A percentile compares a stretch with the other conserved stretches of the same genome.
These are phyloP conservation scores for Byssoonygena ceratinophila DNA, from an alignment of 2,329 filamentous ascomycete genomes.

Conservation along the genomic window DNA sequence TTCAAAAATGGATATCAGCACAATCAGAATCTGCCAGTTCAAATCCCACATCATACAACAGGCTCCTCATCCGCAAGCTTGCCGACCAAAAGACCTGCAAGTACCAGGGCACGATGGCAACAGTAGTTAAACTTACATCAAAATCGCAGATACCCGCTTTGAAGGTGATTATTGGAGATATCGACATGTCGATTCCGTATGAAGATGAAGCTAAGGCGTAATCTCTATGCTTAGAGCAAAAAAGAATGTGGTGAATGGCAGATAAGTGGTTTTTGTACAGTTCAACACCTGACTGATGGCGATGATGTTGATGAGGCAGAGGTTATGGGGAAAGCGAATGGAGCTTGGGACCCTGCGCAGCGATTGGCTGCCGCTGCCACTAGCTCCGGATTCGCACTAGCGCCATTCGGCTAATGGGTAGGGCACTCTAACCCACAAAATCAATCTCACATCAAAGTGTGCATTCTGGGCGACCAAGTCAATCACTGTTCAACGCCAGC, in stretches of 20 bases:
- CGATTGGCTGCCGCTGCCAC: slow-evolving; percentile 9
- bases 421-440: slow-evolving; percentile 38
- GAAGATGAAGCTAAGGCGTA: not conserved
- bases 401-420: slow-evolving; percentile 32
- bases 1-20: slow-evolving; percentile 19
- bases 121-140: slow-evolving; percentile 50
- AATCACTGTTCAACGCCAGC: slow-evolving; percentile 28
- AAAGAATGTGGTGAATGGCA: not conserved
- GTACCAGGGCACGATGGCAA: slow-evolving; percentile 5
- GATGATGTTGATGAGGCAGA: slow-evolving; percentile 16
- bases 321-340: not conserved
- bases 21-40: slow-evolving; percentile 11
- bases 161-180: slow-evolving; percentile 81
- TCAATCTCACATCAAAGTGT: slow-evolving; percentile 27
- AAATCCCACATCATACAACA: not conserved
- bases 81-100: not conserved
- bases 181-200: slow-evolving; percentile 53
- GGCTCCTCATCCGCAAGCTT: not conserved
- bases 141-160: slow-evolving; percentile 85
- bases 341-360: not conserved
- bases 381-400: slow-evolving; percentile 29
- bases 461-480: slow-evolving; percentile 26
- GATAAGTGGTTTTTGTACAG: not conserved
- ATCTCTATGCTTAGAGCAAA: not conserved
- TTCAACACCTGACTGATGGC: slow-evolving; percentile 10